These are phyloP conservation scores for Nicotiana paniculata DNA, from an alignment of 257 asterid genomes.

Conservation along the genomic window DNA sequence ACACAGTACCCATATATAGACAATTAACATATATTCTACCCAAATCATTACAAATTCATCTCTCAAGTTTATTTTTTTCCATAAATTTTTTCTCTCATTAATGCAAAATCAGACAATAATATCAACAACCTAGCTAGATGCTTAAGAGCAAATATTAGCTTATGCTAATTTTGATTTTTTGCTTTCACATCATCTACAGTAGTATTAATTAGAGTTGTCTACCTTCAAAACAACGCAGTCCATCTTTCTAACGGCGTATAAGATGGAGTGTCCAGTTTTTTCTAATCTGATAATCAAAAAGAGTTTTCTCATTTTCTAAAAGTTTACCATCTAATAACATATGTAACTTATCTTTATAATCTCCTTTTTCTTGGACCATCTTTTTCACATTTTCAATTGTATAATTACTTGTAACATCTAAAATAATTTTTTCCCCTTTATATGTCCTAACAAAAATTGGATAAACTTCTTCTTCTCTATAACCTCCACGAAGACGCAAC, in stretches of 20 bases:
- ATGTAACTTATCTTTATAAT: background rate
- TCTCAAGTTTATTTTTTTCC: too few relatives aligned
- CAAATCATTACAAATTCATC: too few relatives aligned
- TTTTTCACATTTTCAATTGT: background rate
- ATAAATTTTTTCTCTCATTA: too few relatives aligned
- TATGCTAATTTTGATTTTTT: too few relatives aligned
- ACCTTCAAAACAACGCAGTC: too few relatives aligned
- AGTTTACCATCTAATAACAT: slow-evolving; percentile 8
- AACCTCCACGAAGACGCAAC: background rate
- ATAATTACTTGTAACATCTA: background rate
- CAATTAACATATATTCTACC: too few relatives aligned
- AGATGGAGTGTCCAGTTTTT: background rate
- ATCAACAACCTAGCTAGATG: too few relatives aligned
- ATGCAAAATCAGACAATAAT: too few relatives aligned
- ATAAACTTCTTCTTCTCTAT: slow-evolving; percentile 3
- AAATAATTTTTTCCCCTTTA: background rate
- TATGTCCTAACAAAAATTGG: background rate
- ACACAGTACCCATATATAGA: too few relatives aligned
- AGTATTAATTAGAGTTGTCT: too few relatives aligned
- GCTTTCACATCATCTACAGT: too few relatives aligned
- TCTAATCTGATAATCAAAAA: background rate
- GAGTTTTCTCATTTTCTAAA: background rate
- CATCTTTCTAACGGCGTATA: background rate
- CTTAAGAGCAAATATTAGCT: too few relatives aligned
- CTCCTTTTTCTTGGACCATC: background rate